A percentile compares a stretch with the other conserved stretches of the same genome.
These are phyloP conservation scores for Lichtheimia ramosa DNA, from an alignment of 371 early-diverging fungal species.

Conservation along the genomic window DNA sequence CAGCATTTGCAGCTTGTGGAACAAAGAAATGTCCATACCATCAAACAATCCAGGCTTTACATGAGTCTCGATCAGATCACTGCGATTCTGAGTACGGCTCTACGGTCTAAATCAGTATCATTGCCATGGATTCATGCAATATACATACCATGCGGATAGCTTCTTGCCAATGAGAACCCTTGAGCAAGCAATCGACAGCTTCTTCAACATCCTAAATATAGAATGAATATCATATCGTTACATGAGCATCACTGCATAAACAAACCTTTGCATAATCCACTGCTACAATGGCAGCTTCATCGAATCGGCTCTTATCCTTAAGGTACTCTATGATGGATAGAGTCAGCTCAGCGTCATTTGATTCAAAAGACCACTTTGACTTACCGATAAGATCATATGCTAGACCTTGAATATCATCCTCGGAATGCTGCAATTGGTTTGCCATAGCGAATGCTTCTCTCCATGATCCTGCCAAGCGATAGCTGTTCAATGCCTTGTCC, in stretches of 20 bases:
- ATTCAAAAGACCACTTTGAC: too few relatives aligned
- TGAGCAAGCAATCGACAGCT: slow-evolving; percentile 61
- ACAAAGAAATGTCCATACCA: slow-evolving; percentile 31
- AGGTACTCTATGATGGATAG: slow-evolving; percentile 41
- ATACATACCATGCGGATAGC: slow-evolving; percentile 59
- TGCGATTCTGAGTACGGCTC: slow-evolving; percentile 55
- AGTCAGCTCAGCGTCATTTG: neutral
- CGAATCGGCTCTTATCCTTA: slow-evolving; percentile 55
- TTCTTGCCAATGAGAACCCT: slow-evolving; percentile 73
- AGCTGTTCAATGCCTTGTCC: slow-evolving; percentile 69
- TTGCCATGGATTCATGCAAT: neutral
- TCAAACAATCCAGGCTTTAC: slow-evolving; percentile 73
- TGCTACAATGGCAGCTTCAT: slow-evolving; percentile 63
- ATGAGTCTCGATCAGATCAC: slow-evolving; percentile 74
- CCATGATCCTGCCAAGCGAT: slow-evolving; percentile 68
- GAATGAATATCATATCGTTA: neutral
- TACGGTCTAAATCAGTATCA: slow-evolving; percentile 11
- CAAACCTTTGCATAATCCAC: slow-evolving; percentile 61
- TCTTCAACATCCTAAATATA: slow-evolving; percentile 58
- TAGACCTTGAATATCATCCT: slow-evolving; percentile 47
- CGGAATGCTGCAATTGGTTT: slow-evolving; percentile 53
- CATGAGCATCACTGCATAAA: neutral
- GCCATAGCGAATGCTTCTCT: slow-evolving; percentile 71
- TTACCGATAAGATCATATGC: slow-evolving; percentile 49
- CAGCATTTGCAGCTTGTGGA: neutral